Evolutionary conservation across 2,329 filamentous ascomycete species (phyloP), one percentile per base, ranked within the genome.

Genomic region (Uncinocarpus reesii): DNA sequence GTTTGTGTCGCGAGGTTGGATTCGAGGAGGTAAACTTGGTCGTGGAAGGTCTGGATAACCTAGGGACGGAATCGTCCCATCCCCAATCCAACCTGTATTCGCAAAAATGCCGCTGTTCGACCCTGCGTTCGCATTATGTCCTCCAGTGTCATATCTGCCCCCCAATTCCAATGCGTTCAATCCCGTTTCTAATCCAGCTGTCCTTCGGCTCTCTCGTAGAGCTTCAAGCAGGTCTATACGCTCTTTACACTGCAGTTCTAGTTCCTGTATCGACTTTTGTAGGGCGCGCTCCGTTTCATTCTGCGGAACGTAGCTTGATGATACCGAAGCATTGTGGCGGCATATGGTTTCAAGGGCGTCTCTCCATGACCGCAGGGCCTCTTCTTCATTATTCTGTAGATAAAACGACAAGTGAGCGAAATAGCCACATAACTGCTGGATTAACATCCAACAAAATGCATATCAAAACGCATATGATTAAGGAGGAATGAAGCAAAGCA

Each of bases 231-330:
- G 72, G 62, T 95, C 87, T 43, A 95, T 86, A 42, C 89, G 79
- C 67, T 96, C 90, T 65, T 92, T 90, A 66, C 89, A 95, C 67
- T 95, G 90, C 53, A 89, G 64, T 62, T 96, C 88, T 60, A 96
- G 77, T 59, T 88, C 77, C 50, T 80, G 79, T 52, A 96, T 69
- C 42, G 88, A 93, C 48, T 92, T 84, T 47, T 85, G 77, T 49
- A 96, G 69, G 2, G 86, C 82, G 58, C 79, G 83, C 62, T 96
- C 90, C 1, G 86, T 93, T 66, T 93, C 86, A 43, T 80, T 83
- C 59, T 80, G 80, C 16, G 86, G 81, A 10, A 74, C 71, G 61
- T 85, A 85, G 53, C 76, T 80, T 40, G 80, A 73, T 38, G 84
- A 78, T 35, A 85, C 74, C 60, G 81, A 81, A 50, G 85, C 80